Base-by-base conservation (phyloP, 257 asterid species). In the Nicotiana knightiana region DNA sequence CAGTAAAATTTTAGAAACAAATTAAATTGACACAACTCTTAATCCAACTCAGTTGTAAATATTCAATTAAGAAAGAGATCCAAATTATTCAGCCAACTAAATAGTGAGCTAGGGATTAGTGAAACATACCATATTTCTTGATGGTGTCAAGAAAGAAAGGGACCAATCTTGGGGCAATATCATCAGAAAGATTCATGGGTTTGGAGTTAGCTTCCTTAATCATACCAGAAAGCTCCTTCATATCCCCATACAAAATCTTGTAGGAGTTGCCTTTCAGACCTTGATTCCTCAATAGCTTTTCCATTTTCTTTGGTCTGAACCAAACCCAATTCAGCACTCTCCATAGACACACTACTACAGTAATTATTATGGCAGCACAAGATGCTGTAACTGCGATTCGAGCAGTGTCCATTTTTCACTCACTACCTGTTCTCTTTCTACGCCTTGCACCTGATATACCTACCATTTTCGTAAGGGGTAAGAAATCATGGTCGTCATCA, bases 261-360 rank as follows among this genome's bases (percentile, higher is more conserved):
- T 87, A 89, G 3, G 86, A 33, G 48, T 83, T 85, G 3, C 90
- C 93, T 3, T 24, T 82, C 55, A 88, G 84, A 11, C 93, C 89
- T 53, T 86, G 85, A 17, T 81, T 7, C 26, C 46, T 51, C 28
- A 81, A 76, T 15, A 7, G 7, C 21, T 67, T 85, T 68, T 85
- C 85, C 18, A 77, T 64, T 54, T 7, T 85, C 37, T 77, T 81
- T 26, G 87, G 87, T 6, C 18, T 24, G 24, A 85, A 59, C 85
- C 85, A 85, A 10, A 46, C 13, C 87, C 83, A 85, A 5, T 81
- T 81, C 76, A 81, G 17, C 4, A 33, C 55, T 76, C 12, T 57
- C 68, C 80, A 81, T 55, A 24, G 1, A 83, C 83, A 78, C 66
- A 79, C 59, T 30, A 68, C 11, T 9, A 68, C 10, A 37, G 11